Evolutionary conservation across 2,329 filamentous ascomycete species (phyloP).

Genomic region (Talaromyces marneffei): DNA sequence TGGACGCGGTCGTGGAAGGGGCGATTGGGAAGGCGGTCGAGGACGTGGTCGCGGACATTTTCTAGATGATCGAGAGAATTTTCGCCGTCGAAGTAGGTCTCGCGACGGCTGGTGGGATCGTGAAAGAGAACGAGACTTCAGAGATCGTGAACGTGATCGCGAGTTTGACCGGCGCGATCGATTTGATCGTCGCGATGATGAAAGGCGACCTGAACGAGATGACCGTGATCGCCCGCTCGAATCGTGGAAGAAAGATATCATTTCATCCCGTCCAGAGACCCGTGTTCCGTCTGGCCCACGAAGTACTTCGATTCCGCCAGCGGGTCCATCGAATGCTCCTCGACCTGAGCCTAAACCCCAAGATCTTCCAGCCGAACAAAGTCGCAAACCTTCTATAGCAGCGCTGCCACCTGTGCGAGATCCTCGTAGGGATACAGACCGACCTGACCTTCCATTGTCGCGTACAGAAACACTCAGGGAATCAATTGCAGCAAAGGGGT

Average conservation of each 20-base stretch:
- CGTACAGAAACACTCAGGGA: conserved; percentile 28
- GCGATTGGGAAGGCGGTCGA: conserved; percentile 40
- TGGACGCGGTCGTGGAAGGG: conserved; percentile 39
- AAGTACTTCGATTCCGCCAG: conserved; percentile 10
- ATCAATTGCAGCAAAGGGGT: conserved; percentile 25
- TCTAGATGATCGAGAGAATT: conserved; percentile 39
- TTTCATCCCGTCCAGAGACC: conserved; percentile 23
- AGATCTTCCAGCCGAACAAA: conserved; percentile 24
- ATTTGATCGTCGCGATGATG: conserved; percentile 29
- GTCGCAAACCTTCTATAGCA: conserved; percentile 21
- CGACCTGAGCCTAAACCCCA: conserved; percentile 19
- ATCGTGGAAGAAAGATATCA: conserved; percentile 37
- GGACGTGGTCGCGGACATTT: conserved; percentile 38
- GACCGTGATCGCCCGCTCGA: conserved; percentile 30
- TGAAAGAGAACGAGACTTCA: conserved; percentile 32
- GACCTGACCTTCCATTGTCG: conserved; percentile 21
- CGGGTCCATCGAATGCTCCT: conserved; percentile 7
- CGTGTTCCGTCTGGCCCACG: conserved; percentile 14
- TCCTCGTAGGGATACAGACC: conserved; percentile 28
- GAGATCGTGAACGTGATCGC: conserved; percentile 32
- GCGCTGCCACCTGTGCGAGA: conserved; percentile 20
- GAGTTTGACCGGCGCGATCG: conserved; percentile 31
- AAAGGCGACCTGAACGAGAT: conserved; percentile 29
- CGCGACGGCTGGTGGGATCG: conserved; percentile 40
- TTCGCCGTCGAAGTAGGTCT: conserved; percentile 41